Evolutionary conservation across 78 protist genomes (phyloP).

Genomic region (Dictyostelium capitatum): DNA sequence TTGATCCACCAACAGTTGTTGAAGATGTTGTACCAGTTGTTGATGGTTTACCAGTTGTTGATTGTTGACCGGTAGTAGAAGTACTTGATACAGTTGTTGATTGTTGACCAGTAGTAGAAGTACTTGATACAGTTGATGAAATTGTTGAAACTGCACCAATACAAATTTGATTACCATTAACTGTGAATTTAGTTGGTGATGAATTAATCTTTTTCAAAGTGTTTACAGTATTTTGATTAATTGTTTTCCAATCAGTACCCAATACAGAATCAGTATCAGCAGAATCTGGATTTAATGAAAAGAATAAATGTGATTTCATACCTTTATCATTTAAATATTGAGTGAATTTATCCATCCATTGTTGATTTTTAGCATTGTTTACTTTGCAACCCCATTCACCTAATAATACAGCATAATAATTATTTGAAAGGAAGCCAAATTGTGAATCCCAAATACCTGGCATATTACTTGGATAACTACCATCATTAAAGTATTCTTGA

Average conservation of each 20-base stretch:
- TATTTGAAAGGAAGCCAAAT: conserved; percentile 60
- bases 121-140: neutral
- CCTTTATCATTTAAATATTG: conserved; percentile 19
- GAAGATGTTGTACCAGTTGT: neutral
- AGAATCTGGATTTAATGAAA: conserved; percentile 84
- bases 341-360: conserved; percentile 34
- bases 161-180: conserved; percentile 40
- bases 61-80: neutral
- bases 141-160: conserved; percentile 34
- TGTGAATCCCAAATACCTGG: conserved; percentile 78
- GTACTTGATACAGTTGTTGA: conserved; percentile 17
- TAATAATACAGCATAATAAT: conserved; percentile 34
- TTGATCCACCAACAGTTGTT: conserved; percentile 1
- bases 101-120: conserved; percentile 1
- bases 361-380: conserved; percentile 44
- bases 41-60: conserved; percentile 1
- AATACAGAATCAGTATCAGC: conserved; percentile 85
- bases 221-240: conserved; percentile 28
- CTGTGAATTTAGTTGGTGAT: conserved; percentile 65
- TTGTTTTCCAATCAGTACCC: conserved; percentile 65
- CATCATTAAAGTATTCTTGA: conserved; percentile 62
- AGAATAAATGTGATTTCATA: conserved; percentile 55
- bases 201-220: conserved; percentile 35
- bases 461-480: conserved; percentile 79
- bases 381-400: conserved; percentile 90